Evolutionary conservation across 129 eudicot species (phyloP).

Genomic region (Pittosporum tobira): DNA sequence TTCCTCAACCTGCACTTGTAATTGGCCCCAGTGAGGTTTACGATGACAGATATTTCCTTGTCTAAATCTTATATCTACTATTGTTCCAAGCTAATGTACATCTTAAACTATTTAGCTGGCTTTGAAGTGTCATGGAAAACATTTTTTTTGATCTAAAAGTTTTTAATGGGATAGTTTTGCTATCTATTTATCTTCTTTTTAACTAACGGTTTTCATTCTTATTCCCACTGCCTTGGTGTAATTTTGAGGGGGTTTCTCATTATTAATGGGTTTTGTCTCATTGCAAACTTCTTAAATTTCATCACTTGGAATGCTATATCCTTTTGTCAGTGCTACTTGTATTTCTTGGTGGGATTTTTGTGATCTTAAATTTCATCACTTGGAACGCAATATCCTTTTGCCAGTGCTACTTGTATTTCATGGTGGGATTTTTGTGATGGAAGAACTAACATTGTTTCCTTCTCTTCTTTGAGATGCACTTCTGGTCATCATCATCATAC

Average conservation of each 20-base stretch:
- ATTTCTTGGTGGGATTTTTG: not conserved
- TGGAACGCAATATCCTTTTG: not conserved
- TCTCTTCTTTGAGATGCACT: constrained; percentile 99
- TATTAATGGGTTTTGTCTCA: no score
- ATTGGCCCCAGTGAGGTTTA: no score
- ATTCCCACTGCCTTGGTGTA: constrained; percentile 1
- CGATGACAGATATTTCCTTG: no score
- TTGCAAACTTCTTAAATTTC: no score
- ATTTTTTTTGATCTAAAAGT: no score
- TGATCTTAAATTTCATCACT: constrained; percentile 20
- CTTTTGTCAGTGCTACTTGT: not conserved
- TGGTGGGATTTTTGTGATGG: constrained; percentile 22
- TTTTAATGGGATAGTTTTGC: no score
- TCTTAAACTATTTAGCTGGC: not conserved
- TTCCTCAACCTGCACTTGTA: no score
- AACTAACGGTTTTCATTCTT: no score
- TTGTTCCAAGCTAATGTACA: no score
- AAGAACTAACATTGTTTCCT: constrained; percentile 89
- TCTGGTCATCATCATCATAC: constrained; percentile 90
- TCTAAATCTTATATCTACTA: no score
- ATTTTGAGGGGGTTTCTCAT: no score
- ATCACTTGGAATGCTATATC: not conserved
- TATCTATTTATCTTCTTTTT: not conserved
- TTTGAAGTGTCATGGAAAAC: not conserved
- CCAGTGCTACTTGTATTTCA: not conserved